Evolutionary conservation across 345 rosid genomes (phyloP).

Genomic region (Aethionema arabicum): DNA sequence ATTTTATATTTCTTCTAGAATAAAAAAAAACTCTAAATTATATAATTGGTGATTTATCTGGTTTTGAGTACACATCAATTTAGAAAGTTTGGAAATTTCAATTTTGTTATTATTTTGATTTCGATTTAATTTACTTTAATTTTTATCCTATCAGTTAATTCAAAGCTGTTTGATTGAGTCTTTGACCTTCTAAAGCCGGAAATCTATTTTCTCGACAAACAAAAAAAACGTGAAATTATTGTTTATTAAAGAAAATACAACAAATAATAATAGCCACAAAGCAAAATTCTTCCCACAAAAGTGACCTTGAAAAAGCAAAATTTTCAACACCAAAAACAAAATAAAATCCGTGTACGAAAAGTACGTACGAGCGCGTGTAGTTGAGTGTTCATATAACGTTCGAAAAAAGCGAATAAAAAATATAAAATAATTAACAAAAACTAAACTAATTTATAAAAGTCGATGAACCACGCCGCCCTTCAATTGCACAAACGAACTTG

Average conservation of each 20-base stretch:
- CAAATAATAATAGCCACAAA: too few species aligned
- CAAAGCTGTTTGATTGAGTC: too few species aligned
- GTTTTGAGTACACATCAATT: too few species aligned
- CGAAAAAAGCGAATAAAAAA: slow-evolving; percentile 12
- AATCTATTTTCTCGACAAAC: not conserved
- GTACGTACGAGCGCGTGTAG: slow-evolving; percentile 28
- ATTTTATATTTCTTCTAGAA: too few species aligned
- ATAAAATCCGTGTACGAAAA: slow-evolving; percentile 27
- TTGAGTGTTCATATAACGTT: slow-evolving; percentile 32
- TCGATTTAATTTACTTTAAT: too few species aligned
- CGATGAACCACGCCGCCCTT: slow-evolving; percentile 36
- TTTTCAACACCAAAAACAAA: not conserved
- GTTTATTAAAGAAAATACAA: not conserved
- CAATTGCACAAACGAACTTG: slow-evolving; percentile 2
- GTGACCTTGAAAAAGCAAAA: not conserved
- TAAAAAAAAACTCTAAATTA: too few species aligned
- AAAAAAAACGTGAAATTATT: not conserved
- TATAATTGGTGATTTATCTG: too few species aligned
- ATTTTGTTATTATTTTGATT: too few species aligned
- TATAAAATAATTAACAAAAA: not conserved
- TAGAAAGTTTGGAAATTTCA: too few species aligned
- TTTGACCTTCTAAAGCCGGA: not conserved
- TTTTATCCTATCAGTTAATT: too few species aligned
- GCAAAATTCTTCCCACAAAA: not conserved
- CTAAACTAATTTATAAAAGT: slow-evolving; percentile 5